Evolutionary conservation across 2,329 filamentous ascomycete species (phyloP), one percentile per base, ranked within the genome.

Genomic region (Pyrenophora graminea): DNA sequence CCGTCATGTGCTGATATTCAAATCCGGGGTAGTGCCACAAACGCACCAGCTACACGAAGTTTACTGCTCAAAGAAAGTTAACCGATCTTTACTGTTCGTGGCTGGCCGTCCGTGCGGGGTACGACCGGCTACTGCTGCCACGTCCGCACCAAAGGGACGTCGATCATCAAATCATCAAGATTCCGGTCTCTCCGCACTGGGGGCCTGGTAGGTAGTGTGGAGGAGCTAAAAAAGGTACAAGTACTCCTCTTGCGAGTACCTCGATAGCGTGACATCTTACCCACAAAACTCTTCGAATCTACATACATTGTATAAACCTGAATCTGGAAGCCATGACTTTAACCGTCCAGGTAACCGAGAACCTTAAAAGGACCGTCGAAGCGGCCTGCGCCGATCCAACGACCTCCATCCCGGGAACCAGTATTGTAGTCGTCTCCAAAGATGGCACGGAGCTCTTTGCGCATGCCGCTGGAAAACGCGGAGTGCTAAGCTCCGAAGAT

Each of bases 361-460:
- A 46, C 10, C 48, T 51, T 19, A 42, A 37, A 21, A 32, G 39
- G n/a, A 60, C 53, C 8, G 53, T 63, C 17, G 60, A 68, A 13
- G 49, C 45, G 8, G 63, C 61, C 3, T 62, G 58, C 33, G 50
- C 58, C 17, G 51, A 64, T 23, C 54, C 59, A 0, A 51, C 52
- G 23, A 49, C 52, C n/a, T 67, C 72, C 6, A 67, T 77, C 10
- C 64, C 75, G 2, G 76, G 76, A n/a, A 49, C 74, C 1, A 74
- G 75, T 23, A 70, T 77, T 43, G 72, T 74, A 5, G 73, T 76
- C 5, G 68, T 77, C 8, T 72, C 72, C 49, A 75, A 70, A 58
- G 64, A 75, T 66, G 75, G 76, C 39, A 64, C 76, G 15, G 63
- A 76, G 27, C 63, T 79, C 4, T 72, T 70, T 42, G 69, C 75